These are phyloP conservation scores for Tylopilus sp. DNA, from an alignment of 1,284 basidiomycete species.

Conservation along the genomic window DNA sequence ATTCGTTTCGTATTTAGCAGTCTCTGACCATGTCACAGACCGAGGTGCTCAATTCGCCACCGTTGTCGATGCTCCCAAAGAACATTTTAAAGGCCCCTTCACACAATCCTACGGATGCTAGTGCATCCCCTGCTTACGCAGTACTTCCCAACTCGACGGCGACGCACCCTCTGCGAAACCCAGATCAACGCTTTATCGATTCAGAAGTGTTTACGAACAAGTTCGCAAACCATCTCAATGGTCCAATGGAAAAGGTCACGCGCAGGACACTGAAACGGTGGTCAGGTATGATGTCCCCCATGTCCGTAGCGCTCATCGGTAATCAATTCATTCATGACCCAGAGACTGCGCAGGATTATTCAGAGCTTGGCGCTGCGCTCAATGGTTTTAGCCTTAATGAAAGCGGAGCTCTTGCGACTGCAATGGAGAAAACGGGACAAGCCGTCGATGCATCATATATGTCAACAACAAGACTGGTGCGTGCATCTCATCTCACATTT, in stretches of 20 bases:
- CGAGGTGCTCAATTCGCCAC: slow-evolving; percentile 90
- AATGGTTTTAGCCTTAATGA: slow-evolving; percentile 96
- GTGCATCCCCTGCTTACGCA: slow-evolving; percentile 72
- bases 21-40: slow-evolving; percentile 47
- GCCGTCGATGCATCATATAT: slow-evolving; percentile 94
- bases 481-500: slow-evolving; percentile 13
- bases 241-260: slow-evolving; percentile 95
- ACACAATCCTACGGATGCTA: slow-evolving; percentile 86
- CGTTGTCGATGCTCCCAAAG: slow-evolving; percentile 88
- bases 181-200: slow-evolving; percentile 93
- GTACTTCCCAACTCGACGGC: slow-evolving; percentile 88
- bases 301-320: slow-evolving; percentile 1
- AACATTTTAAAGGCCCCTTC: slow-evolving; percentile 95
- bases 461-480: slow-evolving; percentile 83
- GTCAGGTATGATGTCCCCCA: slow-evolving; percentile 59
- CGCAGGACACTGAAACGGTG: slow-evolving; percentile 90
- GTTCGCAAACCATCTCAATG: slow-evolving; percentile 88
- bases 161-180: slow-evolving; percentile 79
- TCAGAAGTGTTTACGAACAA: slow-evolving; percentile 97
- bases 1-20: not conserved
- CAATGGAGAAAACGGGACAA: slow-evolving; percentile 92
- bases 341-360: slow-evolving; percentile 89
- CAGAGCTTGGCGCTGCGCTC: slow-evolving; percentile 91
- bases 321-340: slow-evolving; percentile 9
- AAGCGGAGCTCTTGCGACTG: slow-evolving; percentile 64